Evolutionary conservation across 495 filamentous ascomycete genomes (phyloP), one percentile per base, ranked within the genome.

Genomic region (Tuber melanosporum): DNA sequence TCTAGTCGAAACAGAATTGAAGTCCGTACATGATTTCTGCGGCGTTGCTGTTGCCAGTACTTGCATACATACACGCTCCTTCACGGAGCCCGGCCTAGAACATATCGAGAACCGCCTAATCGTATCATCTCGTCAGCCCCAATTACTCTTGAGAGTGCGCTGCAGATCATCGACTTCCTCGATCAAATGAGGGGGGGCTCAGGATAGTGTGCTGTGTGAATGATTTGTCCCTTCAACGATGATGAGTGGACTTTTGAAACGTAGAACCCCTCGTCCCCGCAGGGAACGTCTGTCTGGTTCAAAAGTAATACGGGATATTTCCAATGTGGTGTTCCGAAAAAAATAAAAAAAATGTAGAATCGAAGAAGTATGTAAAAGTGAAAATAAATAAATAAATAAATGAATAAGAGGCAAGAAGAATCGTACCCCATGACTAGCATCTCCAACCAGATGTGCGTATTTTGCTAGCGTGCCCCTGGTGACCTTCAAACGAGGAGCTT

Each of bases 401-500:
- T 19, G 20, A 79, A 77, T 75, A 49, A 78, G 80, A 78, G 76
- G 79, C 73, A 76, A 71, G 77, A 78, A 75, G 71, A 66, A 79
- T 80, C 80, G 75, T 80, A 83, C 89, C 72, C 91, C 91, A 81
- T 91, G 88, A 82, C 90, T 91, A 71, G 91, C 91, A 87, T 93
- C 91, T 43, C 90, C 90, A 10, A 93, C 91, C 81, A 93, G 82
- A 49, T 85, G 83, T 49, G 92, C 93, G 86, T 98, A 99, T 87
- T 99, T 99, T 17, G 93, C 95, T 85, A 99, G 82, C 71, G 91
- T 91, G 71, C 95, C 95, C 49, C 95, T 89, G 78, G 91, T 93
- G n/a, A 95, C 92, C 82, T 87, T 88, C 82, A 89, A 88, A 79
- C 85, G 86, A 8, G 93, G 94, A 75, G 90, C 86, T 81, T 87